phyloP scores from a whole-genome alignment of 2,329 filamentous ascomycete species.

The Trichocomaceae sp. region DNA sequence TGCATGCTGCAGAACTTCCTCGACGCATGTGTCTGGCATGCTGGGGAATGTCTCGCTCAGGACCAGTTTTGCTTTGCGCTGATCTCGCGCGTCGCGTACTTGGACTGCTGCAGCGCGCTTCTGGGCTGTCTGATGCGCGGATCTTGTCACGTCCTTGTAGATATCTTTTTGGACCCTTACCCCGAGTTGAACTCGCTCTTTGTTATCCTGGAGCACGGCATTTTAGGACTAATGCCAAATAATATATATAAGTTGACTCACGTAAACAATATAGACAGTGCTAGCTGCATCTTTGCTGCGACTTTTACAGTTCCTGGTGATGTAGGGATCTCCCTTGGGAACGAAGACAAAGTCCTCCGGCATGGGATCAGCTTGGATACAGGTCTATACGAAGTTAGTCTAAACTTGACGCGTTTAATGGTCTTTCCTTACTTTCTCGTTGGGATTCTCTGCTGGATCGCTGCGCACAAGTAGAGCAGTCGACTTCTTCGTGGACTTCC shows the following conservation, averaged over 20 bases:
- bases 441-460: not conserved
- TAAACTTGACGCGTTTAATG: not conserved
- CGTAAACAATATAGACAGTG: slow-evolving; percentile 34
- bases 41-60: slow-evolving; percentile 31
- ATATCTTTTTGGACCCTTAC: slow-evolving; percentile 39
- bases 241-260: slow-evolving; percentile 17
- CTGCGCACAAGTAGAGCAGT: not conserved
- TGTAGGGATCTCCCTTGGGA: slow-evolving; percentile 37
- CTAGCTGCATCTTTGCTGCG: slow-evolving; percentile 28
- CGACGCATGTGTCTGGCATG: slow-evolving; percentile 30
- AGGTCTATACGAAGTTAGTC: slow-evolving; percentile 22
- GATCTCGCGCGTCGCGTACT: slow-evolving; percentile 29
- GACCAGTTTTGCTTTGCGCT: slow-evolving; percentile 20
- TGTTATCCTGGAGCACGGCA: slow-evolving; percentile 17
- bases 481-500: not conserved
- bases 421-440: not conserved
- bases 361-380: slow-evolving; percentile 22
- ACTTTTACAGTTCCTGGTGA: slow-evolving; percentile 37
- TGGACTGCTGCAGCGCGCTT: slow-evolving; percentile 36
- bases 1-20: slow-evolving; percentile 31
- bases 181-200: slow-evolving; percentile 28
- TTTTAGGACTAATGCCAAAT: slow-evolving; percentile 1
- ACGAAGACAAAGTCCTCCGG: slow-evolving; percentile 35
- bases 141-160: slow-evolving; percentile 31
- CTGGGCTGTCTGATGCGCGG: slow-evolving; percentile 35